Evolutionary conservation across 805 yeast species (phyloP).

Genomic region (Candida glaebosa): DNA sequence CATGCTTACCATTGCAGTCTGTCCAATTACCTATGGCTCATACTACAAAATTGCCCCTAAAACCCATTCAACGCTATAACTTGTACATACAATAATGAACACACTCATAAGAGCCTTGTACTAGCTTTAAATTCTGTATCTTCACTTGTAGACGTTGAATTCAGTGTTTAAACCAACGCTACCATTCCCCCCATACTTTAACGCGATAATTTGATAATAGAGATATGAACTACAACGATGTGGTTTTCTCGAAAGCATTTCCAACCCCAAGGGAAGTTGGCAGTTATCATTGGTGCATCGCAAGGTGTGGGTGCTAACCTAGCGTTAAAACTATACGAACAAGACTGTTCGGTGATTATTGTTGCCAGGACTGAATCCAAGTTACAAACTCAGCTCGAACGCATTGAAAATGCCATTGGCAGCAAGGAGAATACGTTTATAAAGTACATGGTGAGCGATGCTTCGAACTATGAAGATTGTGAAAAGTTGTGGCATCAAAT

Average conservation of each 20-base stretch:
- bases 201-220: no score
- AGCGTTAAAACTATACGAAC: slow-evolving; percentile 52
- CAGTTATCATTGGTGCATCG: slow-evolving; percentile 87
- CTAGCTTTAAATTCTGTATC: no score
- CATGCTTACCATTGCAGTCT: no score
- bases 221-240: no score
- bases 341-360: slow-evolving; percentile 63
- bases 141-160: no score
- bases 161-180: no score
- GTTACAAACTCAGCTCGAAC: slow-evolving; percentile 45
- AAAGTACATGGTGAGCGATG: slow-evolving; percentile 58
- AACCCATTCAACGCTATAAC: no score
- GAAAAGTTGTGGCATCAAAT: slow-evolving; percentile 40
- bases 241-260: slow-evolving; percentile 23
- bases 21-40: no score
- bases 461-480: slow-evolving; percentile 52
- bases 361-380: slow-evolving; percentile 74
- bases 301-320: slow-evolving; percentile 89
- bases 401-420: slow-evolving; percentile 32
- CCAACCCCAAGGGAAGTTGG: slow-evolving; percentile 47
- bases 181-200: no score
- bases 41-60: no score
- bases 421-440: slow-evolving; percentile 20
- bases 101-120: no score
- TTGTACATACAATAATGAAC: slow-evolving; percentile 3